Evolutionary conservation across 2,329 filamentous ascomycete genomes (phyloP), one percentile per base, ranked within the genome.

Genomic region (Furcasterigmium furcatum): DNA sequence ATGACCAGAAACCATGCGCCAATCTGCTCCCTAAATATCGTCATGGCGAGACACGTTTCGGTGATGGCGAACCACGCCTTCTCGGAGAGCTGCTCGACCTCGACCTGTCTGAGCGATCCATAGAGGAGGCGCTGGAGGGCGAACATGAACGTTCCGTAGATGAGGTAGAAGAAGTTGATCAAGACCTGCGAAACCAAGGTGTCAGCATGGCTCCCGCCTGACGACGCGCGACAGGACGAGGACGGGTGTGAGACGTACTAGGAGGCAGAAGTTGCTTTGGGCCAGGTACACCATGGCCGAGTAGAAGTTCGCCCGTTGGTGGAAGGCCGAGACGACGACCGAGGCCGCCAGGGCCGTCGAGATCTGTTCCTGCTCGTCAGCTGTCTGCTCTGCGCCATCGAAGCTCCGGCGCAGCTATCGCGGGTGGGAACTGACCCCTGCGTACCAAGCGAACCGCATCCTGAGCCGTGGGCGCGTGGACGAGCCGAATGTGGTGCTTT

Each of bases 31-130:
- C 94, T 80, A 67, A 99, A 97, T 53, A 96, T 96, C 24, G 94
- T 96, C 92, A 99, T 97, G 24, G 94, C 94, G 52, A 99, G 76
- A 60, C 91, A 89, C 52, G 94, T 99, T 71, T 99, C 94, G 39
- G 92, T 96, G 34, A 97, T 88, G 32, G 94, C 92, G 62, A 96
- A 96, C 95, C 95, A 99, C 41, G 88, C 91, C 67, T 92, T 92
- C 67, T 99, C 94, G 62, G 95, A 96, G 13, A 99, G 80, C 64
- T 97, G 92, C 67, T 99, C 95, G 58, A 94, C 88, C 72, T 99
- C 94, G 72, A 95, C 89, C 21, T 91, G 87, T 55, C 95, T 90
- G 19, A 99, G 80, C 16, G 83, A 85, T 49, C 94, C 94, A 61
- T 92, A 99, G 62, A 95, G 89, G 43, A 96, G 74, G 58, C 91